These are phyloP conservation scores for Solanum arcanum DNA, from an alignment of 257 asterid genomes.

Conservation along the genomic window DNA sequence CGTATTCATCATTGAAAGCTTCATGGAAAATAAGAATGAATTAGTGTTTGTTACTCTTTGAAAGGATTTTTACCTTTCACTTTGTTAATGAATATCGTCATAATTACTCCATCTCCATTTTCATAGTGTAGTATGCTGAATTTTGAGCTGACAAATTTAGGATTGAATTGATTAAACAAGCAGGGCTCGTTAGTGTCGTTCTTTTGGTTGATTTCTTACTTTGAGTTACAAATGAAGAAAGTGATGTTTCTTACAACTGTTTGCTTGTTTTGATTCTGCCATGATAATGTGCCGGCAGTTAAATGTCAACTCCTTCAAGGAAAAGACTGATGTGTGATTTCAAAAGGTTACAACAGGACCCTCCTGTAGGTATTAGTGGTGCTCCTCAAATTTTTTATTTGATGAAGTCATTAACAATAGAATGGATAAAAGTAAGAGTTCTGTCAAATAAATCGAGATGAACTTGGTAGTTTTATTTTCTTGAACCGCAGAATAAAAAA, in stretches of 20 bases:
- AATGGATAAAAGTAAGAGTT: too few relatives aligned
- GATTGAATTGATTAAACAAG: background rate
- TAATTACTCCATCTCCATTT: background rate
- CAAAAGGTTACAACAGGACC: conserved; percentile 70
- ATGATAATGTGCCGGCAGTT: conserved; percentile 5
- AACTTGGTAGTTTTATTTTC: too few relatives aligned
- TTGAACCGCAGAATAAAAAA: too few relatives aligned
- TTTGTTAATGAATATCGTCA: too few relatives aligned
- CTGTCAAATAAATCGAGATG: too few relatives aligned
- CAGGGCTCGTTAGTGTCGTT: background rate
- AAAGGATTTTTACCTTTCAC: background rate
- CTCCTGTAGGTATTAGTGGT: conserved; percentile 69
- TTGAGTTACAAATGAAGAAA: background rate
- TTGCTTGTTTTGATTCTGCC: background rate
- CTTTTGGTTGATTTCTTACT: background rate
- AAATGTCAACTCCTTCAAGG: conserved; percentile 68
- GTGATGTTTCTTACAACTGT: background rate
- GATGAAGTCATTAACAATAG: too few relatives aligned
- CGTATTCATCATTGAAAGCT: background rate
- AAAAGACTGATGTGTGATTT: conserved; percentile 82
- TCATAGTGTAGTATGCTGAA: background rate
- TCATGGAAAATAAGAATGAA: background rate
- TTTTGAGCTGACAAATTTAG: background rate
- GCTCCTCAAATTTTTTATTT: conserved; percentile 24
- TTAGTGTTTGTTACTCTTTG: background rate